phyloP scores from a whole-genome alignment of 192 early-diverging fungal genomes.

The Dissophora globulifera region DNA sequence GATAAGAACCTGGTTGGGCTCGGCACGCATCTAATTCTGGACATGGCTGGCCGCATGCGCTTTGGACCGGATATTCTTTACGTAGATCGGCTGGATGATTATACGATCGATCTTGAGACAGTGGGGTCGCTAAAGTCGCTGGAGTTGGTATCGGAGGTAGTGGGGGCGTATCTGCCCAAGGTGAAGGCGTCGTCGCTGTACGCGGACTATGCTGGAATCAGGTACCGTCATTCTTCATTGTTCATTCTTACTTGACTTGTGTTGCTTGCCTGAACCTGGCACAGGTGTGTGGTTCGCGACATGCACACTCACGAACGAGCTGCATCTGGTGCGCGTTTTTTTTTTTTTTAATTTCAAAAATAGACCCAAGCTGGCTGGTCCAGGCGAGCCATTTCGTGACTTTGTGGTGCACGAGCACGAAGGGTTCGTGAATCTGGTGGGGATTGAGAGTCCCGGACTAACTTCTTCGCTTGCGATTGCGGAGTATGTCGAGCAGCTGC shows the following conservation, averaged over 20 bases:
- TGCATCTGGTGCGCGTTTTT: no score
- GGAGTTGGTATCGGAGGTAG: constrained; percentile 60
- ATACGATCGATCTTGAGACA: constrained; percentile 55
- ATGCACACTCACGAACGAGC: no score
- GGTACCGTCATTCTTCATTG: no score
- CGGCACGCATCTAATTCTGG: constrained; percentile 84
- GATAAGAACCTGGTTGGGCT: constrained; percentile 74
- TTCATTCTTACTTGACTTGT: no score
- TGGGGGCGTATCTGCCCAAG: constrained; percentile 70
- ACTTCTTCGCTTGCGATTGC: constrained; percentile 87
- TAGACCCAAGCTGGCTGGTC: constrained; percentile 83
- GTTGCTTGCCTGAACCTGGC: no score
- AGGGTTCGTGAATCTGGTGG: constrained; percentile 79
- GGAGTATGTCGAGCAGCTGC: constrained; percentile 61
- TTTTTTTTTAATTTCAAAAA: neutral
- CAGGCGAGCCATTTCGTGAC: constrained; percentile 77
- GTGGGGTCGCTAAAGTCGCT: constrained; percentile 44
- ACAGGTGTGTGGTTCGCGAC: no score
- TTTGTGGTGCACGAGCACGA: constrained; percentile 77
- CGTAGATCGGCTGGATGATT: constrained; percentile 66
- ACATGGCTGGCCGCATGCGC: constrained; percentile 76
- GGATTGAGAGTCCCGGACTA: constrained; percentile 90
- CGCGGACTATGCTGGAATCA: constrained; percentile 81
- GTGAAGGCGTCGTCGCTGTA: constrained; percentile 67
- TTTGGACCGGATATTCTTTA: constrained; percentile 86